Conservation (phyloP, 331 rosid species). For the Saraca asoca region DNA sequence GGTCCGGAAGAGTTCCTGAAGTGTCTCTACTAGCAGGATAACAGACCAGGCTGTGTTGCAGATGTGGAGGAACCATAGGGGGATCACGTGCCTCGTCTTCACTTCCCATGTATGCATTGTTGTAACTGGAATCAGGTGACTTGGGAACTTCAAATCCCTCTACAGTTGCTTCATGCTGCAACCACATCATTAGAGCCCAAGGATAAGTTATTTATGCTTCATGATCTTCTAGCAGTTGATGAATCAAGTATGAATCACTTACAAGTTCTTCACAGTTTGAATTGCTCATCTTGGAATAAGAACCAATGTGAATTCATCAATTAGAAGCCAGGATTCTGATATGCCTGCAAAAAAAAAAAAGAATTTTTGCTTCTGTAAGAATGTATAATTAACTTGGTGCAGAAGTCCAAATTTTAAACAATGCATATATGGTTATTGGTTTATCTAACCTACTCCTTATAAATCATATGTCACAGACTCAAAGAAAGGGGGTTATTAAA, state of each 20-base stretch:
- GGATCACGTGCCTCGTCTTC: constrained; percentile 92
- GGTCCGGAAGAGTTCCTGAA: constrained; percentile 62
- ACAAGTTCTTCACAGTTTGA: constrained; percentile 58
- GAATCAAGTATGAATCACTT: constrained; percentile 45
- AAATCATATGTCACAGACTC: no score
- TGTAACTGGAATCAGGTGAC: constrained; percentile 88
- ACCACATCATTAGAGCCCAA: constrained; percentile 10
- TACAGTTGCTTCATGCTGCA: constrained; percentile 78
- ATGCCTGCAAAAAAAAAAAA: constrained; percentile 48
- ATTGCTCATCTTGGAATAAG: constrained; percentile 66
- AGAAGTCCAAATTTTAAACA: neutral
- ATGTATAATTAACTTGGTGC: constrained; percentile 21
- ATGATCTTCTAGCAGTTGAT: constrained; percentile 32
- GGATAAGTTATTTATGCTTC: neutral
- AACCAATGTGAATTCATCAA: constrained; percentile 54
- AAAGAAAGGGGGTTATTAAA: no score
- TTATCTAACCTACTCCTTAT: no score
- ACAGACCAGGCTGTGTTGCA: constrained; percentile 66
- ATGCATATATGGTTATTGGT: neutral
- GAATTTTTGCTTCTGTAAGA: constrained; percentile 27
- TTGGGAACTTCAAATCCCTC: constrained; percentile 83
- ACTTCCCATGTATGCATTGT: constrained; percentile 54
- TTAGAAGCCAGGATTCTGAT: constrained; percentile 26
- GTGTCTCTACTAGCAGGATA: constrained; percentile 59
- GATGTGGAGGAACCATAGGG: constrained; percentile 77